Conservation (phyloP, 192 early-diverging fungal species). For the Gorgonomyces haynaldii region DNA sequence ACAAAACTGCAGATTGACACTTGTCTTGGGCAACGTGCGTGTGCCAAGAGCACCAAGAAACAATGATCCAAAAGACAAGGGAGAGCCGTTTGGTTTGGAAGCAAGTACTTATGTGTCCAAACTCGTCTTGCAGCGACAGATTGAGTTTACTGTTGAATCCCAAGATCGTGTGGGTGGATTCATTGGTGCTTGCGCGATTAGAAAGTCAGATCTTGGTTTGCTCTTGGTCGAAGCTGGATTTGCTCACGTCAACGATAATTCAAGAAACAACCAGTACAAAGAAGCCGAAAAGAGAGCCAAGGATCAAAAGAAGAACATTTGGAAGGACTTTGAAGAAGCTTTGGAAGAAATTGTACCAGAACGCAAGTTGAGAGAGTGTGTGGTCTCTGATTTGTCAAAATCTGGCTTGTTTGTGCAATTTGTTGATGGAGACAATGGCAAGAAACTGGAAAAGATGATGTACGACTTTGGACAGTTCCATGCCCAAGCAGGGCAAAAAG, state of each 20-base stretch:
- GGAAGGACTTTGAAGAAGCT: constrained; percentile 45
- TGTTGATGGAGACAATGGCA: constrained; percentile 44
- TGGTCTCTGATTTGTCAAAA: constrained; percentile 36
- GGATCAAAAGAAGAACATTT: constrained; percentile 53
- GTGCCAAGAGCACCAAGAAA: constrained; percentile 65
- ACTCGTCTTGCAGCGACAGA: constrained; percentile 77
- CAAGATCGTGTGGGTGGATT: constrained; percentile 88
- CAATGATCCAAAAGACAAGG: constrained; percentile 40
- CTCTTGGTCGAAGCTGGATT: constrained; percentile 66
- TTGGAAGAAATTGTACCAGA: constrained; percentile 24
- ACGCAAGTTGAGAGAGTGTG: constrained; percentile 24
- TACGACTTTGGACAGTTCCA: constrained; percentile 58
- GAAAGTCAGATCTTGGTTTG: constrained; percentile 46
- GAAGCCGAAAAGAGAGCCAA: constrained; percentile 72
- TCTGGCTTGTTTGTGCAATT: constrained; percentile 54
- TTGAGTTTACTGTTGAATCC: constrained; percentile 78
- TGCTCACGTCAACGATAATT: constrained; percentile 72
- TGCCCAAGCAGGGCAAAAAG: constrained; percentile 19
- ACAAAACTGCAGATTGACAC: constrained; percentile 69
- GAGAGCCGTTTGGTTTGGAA: constrained; percentile 81
- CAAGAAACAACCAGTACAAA: constrained; percentile 71
- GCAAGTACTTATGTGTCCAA: constrained; percentile 57
- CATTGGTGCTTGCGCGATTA: constrained; percentile 67
- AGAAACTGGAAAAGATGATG: constrained; percentile 73
- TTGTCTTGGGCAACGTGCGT: constrained; percentile 78